phyloP scores from a whole-genome alignment of 805 yeast genomes.

The Yarrowia osloensis region DNA sequence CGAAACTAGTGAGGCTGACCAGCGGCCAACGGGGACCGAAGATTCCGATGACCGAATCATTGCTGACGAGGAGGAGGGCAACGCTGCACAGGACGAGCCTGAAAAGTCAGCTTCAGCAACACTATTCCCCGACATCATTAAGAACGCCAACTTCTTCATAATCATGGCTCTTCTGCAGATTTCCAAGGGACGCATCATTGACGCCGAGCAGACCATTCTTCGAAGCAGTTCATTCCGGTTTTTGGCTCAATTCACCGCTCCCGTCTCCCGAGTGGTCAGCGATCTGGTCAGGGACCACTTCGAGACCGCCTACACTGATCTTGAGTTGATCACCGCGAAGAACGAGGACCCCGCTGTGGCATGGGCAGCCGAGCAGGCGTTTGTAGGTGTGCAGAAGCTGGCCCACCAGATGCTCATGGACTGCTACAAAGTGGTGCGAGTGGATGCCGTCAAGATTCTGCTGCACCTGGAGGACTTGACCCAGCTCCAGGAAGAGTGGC shows the following conservation, averaged over 20 bases:
- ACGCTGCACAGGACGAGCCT: background rate
- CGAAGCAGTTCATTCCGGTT: background rate
- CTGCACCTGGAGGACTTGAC: background rate
- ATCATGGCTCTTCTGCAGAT: conserved; percentile 1
- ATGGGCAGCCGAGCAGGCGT: conserved; percentile 22
- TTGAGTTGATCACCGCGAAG: background rate
- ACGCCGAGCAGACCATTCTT: conserved; percentile 9
- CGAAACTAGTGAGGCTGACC: background rate
- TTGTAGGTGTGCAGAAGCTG: background rate
- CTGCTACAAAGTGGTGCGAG: conserved; percentile 11
- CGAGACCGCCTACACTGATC: conserved; percentile 1
- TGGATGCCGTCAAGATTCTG: background rate
- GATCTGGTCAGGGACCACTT: background rate
- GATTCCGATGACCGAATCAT: background rate
- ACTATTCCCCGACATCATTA: conserved; percentile 5
- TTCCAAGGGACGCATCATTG: background rate
- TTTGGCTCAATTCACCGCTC: background rate
- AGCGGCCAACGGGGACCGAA: background rate
- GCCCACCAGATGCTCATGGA: conserved; percentile 3
- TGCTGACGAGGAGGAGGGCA: background rate
- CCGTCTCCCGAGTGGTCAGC: background rate
- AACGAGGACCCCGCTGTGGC: background rate
- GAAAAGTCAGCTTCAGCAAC: background rate
- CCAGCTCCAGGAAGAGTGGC: conserved; percentile 11
- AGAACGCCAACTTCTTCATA: conserved; percentile 9